Base-by-base conservation (phyloP, 768 basidiomycete species). In the Trametes coccinea region DNA sequence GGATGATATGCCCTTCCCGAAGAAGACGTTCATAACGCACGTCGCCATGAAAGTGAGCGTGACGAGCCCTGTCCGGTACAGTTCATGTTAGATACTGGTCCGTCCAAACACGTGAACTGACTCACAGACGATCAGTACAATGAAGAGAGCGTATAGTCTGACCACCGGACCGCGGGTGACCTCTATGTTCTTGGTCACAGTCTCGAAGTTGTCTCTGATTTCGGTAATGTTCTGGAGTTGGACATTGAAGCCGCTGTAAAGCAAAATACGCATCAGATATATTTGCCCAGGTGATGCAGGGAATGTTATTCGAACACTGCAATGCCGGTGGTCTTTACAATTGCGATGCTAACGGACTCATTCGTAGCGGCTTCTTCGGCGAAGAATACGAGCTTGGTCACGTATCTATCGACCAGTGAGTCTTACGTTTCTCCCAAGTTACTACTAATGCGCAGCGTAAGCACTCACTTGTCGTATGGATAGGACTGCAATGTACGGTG, bases 1-100 rank as follows among this genome's bases (percentile, higher is more conserved):
- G 5, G 66, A 60, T 9, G 64, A 62, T 27, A 70, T 61, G n/a
- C 56, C 62, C 45, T 65, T 62, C 5, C 67, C 58, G 34, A 71
- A 68, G 48, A 68, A 43, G 2, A 68, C 61, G 33, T 66, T 59
- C 37, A 60, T 37, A 37, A 66, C 48, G 33, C 65, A 62, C 10
- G 65, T 57, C 13, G 43, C 60, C 40, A 66, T 54, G 50, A 62
- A 66, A 14, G 55, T 56, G 47, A 66, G 33, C 13, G 61, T 62
- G n/a, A 66, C 54, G 17, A 66, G 22, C 61, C 65, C 65, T 66
- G 27, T 5, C 4, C 17, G 5, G 14, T 40, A 44, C 39, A 44
- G 3, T 16, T 11, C 33, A 14, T 8, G 22, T 10, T 34, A 33
- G 43, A 29, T n/a, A 17, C 11, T 22, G 22, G 22, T n/a, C 17